These are phyloP conservation scores for Cyathus striatus DNA, from an alignment of 768 basidiomycete genomes.

Conservation along the genomic window DNA sequence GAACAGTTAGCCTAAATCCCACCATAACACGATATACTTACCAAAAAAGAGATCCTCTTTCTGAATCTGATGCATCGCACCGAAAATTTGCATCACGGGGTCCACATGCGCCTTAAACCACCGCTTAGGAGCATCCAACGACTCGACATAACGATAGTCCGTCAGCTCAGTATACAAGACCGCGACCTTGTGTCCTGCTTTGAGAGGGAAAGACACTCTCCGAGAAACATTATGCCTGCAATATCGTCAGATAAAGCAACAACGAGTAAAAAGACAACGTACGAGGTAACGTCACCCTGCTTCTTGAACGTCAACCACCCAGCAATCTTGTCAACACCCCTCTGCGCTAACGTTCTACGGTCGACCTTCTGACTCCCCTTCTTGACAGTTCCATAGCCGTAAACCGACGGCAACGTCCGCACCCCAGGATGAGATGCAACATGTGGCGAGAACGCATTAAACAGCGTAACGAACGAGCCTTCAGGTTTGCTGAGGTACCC, in stretches of 20 bases:
- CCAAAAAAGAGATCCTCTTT: constrained; percentile 44
- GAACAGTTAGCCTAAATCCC: background rate
- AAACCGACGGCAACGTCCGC: constrained; percentile 49
- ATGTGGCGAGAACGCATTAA: constrained; percentile 59
- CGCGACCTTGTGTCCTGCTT: constrained; percentile 49
- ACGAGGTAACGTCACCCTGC: constrained; percentile 23
- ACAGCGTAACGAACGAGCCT: constrained; percentile 70
- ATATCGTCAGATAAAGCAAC: background rate
- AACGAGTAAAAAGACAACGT: background rate
- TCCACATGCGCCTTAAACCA: constrained; percentile 61
- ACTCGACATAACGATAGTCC: constrained; percentile 49
- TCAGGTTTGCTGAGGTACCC: constrained; percentile 67
- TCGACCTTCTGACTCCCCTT: constrained; percentile 47
- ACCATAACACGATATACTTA: constrained; percentile 5
- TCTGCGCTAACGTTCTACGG: constrained; percentile 53
- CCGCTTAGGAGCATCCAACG: constrained; percentile 44
- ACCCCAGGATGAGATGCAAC: constrained; percentile 37
- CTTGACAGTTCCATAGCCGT: constrained; percentile 58
- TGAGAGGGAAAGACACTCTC: constrained; percentile 45
- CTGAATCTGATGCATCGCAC: constrained; percentile 25
- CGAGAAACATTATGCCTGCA: constrained; percentile 40
- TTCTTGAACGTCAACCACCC: constrained; percentile 39
- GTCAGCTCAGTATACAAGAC: constrained; percentile 55
- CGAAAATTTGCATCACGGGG: constrained; percentile 43
- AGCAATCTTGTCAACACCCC: constrained; percentile 46